Conservation (phyloP, 768 basidiomycete genomes). For the Mycena indigotica region DNA sequence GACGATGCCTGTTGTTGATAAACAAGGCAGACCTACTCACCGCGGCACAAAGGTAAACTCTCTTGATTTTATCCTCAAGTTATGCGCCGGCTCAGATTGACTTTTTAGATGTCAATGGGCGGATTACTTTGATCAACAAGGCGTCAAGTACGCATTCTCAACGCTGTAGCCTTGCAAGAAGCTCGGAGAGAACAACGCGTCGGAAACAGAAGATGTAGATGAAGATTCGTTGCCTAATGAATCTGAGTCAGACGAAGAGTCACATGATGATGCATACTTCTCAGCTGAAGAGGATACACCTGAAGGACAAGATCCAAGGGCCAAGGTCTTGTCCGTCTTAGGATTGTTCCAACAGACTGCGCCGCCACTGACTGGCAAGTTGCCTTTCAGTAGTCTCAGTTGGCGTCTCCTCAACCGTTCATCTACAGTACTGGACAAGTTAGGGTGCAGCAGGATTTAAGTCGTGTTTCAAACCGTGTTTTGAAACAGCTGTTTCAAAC, state of each 20-base stretch:
- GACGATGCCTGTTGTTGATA: slow-evolving; percentile 81
- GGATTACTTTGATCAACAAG: slow-evolving; percentile 80
- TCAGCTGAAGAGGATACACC: slow-evolving; percentile 56
- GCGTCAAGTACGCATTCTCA: slow-evolving; percentile 87
- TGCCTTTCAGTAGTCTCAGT: too few relatives aligned
- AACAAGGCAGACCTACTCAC: slow-evolving; percentile 97
- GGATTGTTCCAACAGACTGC: slow-evolving; percentile 72
- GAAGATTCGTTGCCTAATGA: slow-evolving; percentile 30
- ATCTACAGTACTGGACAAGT: too few relatives aligned
- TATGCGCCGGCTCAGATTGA: not conserved
- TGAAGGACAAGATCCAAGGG: slow-evolving; percentile 62
- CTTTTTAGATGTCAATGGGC: slow-evolving; percentile 80
- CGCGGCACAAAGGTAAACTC: slow-evolving; percentile 85
- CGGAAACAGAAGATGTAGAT: slow-evolving; percentile 25
- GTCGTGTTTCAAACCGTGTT: too few relatives aligned
- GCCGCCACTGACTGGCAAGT: slow-evolving; percentile 71
- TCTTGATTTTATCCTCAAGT: slow-evolving; percentile 1
- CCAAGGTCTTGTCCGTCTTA: slow-evolving; percentile 77
- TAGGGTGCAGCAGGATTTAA: too few relatives aligned
- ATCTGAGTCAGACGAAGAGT: slow-evolving; percentile 28
- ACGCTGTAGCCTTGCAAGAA: slow-evolving; percentile 83
- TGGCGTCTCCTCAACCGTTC: too few relatives aligned
- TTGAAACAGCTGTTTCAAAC: too few relatives aligned
- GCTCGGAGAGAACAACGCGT: slow-evolving; percentile 55
- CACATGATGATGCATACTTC: slow-evolving; percentile 46